Conservation (phyloP, 2,329 filamentous ascomycete genomes). For the Iodosphaeria phyllophila region DNA sequence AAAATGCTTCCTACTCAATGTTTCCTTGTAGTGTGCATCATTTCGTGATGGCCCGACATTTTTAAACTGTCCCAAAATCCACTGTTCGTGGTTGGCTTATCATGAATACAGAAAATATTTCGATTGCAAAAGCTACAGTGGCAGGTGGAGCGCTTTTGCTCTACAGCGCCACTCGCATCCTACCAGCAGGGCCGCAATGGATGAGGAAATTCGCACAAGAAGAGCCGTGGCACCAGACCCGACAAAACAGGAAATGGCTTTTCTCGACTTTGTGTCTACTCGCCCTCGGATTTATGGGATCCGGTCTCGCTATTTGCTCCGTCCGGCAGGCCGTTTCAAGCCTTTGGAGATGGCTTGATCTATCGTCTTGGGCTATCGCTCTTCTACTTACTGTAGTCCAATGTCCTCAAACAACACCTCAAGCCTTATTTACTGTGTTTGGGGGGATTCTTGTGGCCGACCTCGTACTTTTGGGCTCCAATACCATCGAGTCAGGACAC, state of each 20-base stretch:
- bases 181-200: conserved; percentile 19
- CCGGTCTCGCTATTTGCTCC: conserved; percentile 14
- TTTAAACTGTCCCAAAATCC: no score
- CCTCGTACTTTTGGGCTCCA: conserved; percentile 8
- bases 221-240: conserved; percentile 5
- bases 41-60: no score
- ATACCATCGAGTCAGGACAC: conserved; percentile 13
- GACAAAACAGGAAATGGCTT: conserved; percentile 13
- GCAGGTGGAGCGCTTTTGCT: conserved; percentile 13
- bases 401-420: conserved; percentile 22
- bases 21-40: no score
- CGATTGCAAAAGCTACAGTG: conserved; percentile 13
- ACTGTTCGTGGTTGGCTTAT: no score
- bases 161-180: conserved; percentile 8
- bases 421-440: conserved; percentile 20
- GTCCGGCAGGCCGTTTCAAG: conserved; percentile 12
- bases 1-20: no score
- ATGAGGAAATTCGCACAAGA: conserved; percentile 24
- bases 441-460: conserved; percentile 14
- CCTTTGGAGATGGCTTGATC: conserved; percentile 13
- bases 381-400: conserved; percentile 18
- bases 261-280: conserved; percentile 19
- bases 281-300: conserved; percentile 14
- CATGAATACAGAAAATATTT: conserved; percentile 7
- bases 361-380: conserved; percentile 20